A percentile compares a stretch with the other conserved stretches of the same genome.
Evolutionary conservation across 2,329 filamentous ascomycete species (phyloP).

Genomic region (Clonostachys byssicola): DNA sequence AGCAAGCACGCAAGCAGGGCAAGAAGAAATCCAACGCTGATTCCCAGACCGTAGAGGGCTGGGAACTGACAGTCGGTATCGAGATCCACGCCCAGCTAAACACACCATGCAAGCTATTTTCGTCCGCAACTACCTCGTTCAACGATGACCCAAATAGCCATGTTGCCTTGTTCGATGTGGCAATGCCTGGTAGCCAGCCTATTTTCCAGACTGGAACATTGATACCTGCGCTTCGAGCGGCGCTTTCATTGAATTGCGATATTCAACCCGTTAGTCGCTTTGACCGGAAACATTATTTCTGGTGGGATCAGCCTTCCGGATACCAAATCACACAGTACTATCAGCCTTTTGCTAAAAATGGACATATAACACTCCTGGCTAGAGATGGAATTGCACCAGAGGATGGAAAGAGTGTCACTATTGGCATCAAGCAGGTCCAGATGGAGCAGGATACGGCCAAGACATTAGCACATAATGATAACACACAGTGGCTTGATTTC

Average conservation of each 20-base stretch:
- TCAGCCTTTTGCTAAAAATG: constrained; percentile 64
- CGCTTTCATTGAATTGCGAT: constrained; percentile 76
- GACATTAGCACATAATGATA: constrained; percentile 73
- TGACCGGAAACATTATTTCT: constrained; percentile 98
- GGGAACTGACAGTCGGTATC: constrained; percentile 94
- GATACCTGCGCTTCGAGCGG: constrained; percentile 85
- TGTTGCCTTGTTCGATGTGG: constrained; percentile 83
- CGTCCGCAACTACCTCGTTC: constrained; percentile 59
- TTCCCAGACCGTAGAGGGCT: constrained; percentile 57
- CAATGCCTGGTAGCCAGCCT: constrained; percentile 86
- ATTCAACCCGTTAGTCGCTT: constrained; percentile 77
- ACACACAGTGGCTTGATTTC: constrained; percentile 80
- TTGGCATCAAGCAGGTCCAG: constrained; percentile 91
- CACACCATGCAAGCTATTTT: constrained; percentile 86
- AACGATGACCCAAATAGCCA: constrained; percentile 76
- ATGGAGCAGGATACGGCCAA: constrained; percentile 98
- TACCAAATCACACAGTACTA: constrained; percentile 99
- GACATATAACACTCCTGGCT: constrained; percentile 63
- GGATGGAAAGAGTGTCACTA: constrained; percentile 63
- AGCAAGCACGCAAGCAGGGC: constrained; percentile 64
- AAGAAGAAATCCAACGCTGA: constrained; percentile 39
- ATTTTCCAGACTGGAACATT: constrained; percentile 78
- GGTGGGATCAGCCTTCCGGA: constrained; percentile 93
- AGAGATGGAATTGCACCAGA: constrained; percentile 77
- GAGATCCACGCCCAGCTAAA: constrained; percentile 98